Percentiles rank a stretch among this genome's conserved stretches.
phyloP scores from a whole-genome alignment of 2,329 filamentous ascomycete species.

The Talaromyces marneffei region DNA sequence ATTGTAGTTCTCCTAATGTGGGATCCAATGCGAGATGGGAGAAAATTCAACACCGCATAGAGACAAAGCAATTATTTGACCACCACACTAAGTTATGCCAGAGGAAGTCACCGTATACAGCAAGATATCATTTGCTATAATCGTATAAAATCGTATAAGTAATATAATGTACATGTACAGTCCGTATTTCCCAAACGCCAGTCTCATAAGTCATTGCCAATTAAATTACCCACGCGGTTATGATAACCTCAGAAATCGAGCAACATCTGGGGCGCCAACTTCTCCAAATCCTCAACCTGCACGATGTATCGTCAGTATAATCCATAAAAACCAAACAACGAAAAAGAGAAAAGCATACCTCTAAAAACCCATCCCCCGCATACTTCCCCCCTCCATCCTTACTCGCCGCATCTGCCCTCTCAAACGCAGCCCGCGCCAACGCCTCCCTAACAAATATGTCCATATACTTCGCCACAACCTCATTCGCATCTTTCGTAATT shows the following conservation, averaged over 20 bases:
- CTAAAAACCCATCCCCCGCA: slow-evolving; percentile 58
- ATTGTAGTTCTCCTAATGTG: not conserved
- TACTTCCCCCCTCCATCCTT: slow-evolving; percentile 25
- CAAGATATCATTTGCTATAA: no score
- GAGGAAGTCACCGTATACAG: not conserved
- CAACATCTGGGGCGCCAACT: slow-evolving; percentile 74
- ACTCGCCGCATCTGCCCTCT: slow-evolving; percentile 47
- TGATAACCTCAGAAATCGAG: slow-evolving; percentile 74
- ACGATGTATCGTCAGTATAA: not conserved
- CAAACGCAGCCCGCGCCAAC: slow-evolving; percentile 69
- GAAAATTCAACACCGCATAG: not conserved
- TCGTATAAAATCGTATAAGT: no score
- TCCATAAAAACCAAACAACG: not conserved
- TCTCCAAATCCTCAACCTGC: slow-evolving; percentile 83
- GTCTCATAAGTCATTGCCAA: slow-evolving; percentile 2
- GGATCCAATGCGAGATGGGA: not conserved
- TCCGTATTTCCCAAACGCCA: slow-evolving; percentile 6
- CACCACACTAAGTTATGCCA: no score
- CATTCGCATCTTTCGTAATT: slow-evolving; percentile 71
- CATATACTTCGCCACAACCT: slow-evolving; percentile 74
- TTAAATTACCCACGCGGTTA: not conserved
- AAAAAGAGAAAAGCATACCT: slow-evolving; percentile 50
- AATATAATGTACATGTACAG: no score
- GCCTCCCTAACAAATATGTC: slow-evolving; percentile 88
- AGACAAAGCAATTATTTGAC: no score